Percentiles rank a stretch among this genome's conserved stretches.
phyloP scores from a whole-genome alignment of 139 green algal genomes.

The Ulvella scutata region DNA sequence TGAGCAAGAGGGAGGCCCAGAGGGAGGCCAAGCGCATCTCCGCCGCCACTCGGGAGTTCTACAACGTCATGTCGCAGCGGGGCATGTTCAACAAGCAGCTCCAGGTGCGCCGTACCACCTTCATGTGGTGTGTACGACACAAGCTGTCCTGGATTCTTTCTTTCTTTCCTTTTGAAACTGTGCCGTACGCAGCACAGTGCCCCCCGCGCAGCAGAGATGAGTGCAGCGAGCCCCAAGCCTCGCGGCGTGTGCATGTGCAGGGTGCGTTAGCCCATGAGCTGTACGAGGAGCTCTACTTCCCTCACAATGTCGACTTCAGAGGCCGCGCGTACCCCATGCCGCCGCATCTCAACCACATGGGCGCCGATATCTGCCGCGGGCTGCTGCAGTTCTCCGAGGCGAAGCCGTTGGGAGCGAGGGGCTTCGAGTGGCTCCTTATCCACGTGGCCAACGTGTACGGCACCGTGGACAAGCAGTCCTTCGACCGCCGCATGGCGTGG shows the following conservation, averaged over 20 bases:
- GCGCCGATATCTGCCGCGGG: conserved; percentile 63
- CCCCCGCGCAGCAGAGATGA: too few relatives aligned
- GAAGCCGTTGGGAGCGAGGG: conserved; percentile 47
- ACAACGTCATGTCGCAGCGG: background rate
- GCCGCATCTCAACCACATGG: conserved; percentile 88
- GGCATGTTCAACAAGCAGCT: conserved; percentile 4
- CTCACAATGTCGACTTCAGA: conserved; percentile 87
- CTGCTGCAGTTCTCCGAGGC: conserved; percentile 69
- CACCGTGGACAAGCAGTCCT: conserved; percentile 67
- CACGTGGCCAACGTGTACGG: conserved; percentile 82
- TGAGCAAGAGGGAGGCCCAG: background rate
- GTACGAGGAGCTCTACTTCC: conserved; percentile 63
- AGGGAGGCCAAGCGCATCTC: background rate
- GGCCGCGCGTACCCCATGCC: conserved; percentile 92
- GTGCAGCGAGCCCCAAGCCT: too few relatives aligned
- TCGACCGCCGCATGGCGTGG: conserved; percentile 45
- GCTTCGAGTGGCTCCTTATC: conserved; percentile 69
- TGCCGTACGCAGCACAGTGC: too few relatives aligned
- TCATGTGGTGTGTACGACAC: conserved; percentile 7
- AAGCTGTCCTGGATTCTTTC: background rate
- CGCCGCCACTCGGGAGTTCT: background rate
- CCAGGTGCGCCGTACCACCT: background rate
- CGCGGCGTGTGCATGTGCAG: too few relatives aligned
- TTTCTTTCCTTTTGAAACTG: too few relatives aligned
- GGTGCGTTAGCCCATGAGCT: conserved; percentile 29